Conservation (phyloP, 2,329 filamentous ascomycete species). For the Ophiocordyceps camponoti-rufipedis region DNA sequence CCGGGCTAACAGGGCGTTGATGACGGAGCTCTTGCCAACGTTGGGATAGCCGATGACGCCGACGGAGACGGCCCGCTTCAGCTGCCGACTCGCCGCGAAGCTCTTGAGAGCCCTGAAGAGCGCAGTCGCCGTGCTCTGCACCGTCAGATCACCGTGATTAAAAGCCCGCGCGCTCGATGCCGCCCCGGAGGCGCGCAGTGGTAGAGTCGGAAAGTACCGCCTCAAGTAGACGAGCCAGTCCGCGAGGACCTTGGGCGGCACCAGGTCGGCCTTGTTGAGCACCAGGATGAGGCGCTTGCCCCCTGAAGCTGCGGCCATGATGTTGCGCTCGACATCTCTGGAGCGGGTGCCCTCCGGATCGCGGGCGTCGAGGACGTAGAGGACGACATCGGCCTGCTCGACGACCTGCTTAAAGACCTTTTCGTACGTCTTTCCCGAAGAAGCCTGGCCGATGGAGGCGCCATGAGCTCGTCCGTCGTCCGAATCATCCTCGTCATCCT, state of each 20-base stretch:
- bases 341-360: conserved; percentile 85
- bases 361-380: conserved; percentile 84
- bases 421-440: conserved; percentile 76
- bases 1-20: conserved; percentile 74
- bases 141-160: conserved; percentile 77
- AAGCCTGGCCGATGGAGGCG: conserved; percentile 31
- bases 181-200: conserved; percentile 66
- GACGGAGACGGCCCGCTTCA: conserved; percentile 80
- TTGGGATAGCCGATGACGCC: conserved; percentile 93
- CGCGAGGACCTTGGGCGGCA: conserved; percentile 66
- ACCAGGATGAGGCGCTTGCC: conserved; percentile 81
- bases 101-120: conserved; percentile 83
- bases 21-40: conserved; percentile 90
- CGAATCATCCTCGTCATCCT: conserved; percentile 21
- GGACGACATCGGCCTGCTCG: conserved; percentile 72
- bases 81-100: conserved; percentile 62
- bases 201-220: conserved; percentile 79
- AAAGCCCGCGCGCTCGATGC: conserved; percentile 79
- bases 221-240: conserved; percentile 73
- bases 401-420: conserved; percentile 92
- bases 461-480: conserved; percentile 38
- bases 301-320: conserved; percentile 72
- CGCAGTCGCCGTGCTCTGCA: conserved; percentile 67
- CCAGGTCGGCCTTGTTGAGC: conserved; percentile 88
- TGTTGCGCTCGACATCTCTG: conserved; percentile 72